Conservation (phyloP, 495 filamentous ascomycete genomes). For the Podospora pseudocomata region DNA sequence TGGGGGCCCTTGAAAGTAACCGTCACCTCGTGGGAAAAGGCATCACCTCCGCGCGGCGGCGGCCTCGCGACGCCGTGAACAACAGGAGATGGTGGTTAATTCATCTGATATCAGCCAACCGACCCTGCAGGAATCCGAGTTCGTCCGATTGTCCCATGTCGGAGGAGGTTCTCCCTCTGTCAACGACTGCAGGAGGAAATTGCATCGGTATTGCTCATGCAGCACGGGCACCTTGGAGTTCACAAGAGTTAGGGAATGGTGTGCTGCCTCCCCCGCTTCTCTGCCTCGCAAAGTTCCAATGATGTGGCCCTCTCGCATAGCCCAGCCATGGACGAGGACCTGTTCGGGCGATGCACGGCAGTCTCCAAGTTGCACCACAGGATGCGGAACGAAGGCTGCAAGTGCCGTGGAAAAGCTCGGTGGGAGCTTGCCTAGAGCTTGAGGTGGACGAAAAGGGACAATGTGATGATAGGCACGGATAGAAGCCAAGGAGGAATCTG, state of each 20-base stretch:
- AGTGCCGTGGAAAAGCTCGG: conserved; percentile 13
- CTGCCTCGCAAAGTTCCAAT: conserved; percentile 2
- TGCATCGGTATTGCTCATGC: conserved; percentile 32
- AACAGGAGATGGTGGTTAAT: conserved; percentile 23
- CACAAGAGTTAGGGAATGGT: conserved; percentile 11
- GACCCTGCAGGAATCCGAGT: conserved; percentile 28
- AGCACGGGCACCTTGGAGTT: conserved; percentile 5
- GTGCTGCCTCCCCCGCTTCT: conserved; percentile 13
- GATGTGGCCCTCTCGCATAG: not conserved
- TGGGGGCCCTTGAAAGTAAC: not conserved
- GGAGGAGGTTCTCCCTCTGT: conserved; percentile 10
- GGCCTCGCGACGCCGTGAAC: conserved; percentile 4
- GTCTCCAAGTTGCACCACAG: conserved; percentile 1
- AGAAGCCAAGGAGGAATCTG: not conserved
- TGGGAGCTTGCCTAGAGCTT: not conserved
- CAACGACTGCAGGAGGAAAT: conserved; percentile 18
- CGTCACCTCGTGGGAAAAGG: not conserved
- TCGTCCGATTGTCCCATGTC: not conserved
- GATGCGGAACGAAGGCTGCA: conserved; percentile 20
- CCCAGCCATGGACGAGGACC: not conserved
- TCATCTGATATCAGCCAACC: conserved; percentile 24
- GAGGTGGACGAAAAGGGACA: not conserved
- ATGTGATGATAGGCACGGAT: not conserved
- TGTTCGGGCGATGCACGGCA: not conserved
- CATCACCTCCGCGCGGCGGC: not conserved